A percentile compares a stretch with the other conserved stretches of the same genome.
Evolutionary conservation across 2,329 filamentous ascomycete genomes (phyloP).

Genomic region (Beauveria bassiana): DNA sequence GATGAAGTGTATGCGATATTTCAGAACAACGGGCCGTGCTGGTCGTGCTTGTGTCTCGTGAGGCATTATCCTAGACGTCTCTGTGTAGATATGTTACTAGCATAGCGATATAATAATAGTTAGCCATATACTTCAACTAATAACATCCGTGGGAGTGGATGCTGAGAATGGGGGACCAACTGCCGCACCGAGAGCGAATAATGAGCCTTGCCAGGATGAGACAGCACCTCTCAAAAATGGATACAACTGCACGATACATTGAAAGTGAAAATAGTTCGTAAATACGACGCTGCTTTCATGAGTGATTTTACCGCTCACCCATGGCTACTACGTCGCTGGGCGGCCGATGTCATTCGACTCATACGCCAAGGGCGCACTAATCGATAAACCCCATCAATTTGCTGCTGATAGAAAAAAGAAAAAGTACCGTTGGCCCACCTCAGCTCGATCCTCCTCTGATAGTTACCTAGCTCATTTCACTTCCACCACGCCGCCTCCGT

Average conservation of each 20-base stretch:
- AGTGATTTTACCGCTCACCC: background rate
- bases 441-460: background rate
- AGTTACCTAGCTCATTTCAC: conserved; percentile 2
- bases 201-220: too few species aligned
- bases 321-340: background rate
- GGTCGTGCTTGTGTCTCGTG: background rate
- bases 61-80: background rate
- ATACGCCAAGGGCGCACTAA: background rate
- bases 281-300: background rate
- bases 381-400: background rate
- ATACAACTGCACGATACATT: background rate
- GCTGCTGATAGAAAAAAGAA: background rate
- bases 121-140: too few species aligned
- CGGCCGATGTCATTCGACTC: background rate
- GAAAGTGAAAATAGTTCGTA: background rate
- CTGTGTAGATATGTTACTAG: too few species aligned
- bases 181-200: background rate
- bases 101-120: too few species aligned
- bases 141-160: too few species aligned
- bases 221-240: background rate
- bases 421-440: background rate
- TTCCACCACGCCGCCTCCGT: background rate
- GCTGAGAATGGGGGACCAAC: too few species aligned
- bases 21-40: too few species aligned
- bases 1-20: conserved; percentile 7